Conservation (phyloP, 192 early-diverging fungal species). For the Gonapodya sp. region DNA sequence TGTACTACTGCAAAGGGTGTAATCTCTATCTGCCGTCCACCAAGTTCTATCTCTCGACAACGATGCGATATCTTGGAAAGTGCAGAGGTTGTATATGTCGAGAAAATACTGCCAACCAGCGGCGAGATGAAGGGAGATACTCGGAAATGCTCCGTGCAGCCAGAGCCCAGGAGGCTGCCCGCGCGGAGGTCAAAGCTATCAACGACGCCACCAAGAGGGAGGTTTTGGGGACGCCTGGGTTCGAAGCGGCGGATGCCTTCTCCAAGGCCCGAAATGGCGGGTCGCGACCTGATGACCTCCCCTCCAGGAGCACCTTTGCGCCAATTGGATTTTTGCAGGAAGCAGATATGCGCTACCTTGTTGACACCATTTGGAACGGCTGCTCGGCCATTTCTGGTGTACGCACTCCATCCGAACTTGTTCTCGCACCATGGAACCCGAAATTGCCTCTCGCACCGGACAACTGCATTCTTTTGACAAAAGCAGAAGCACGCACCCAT, state of each 20-base stretch:
- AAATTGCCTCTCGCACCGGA: constrained; percentile 33
- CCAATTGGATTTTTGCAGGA: constrained; percentile 42
- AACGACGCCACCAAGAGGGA: neutral
- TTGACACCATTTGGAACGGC: constrained; percentile 43
- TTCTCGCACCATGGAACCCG: constrained; percentile 39
- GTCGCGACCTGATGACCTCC: too few species aligned
- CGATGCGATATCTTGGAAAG: constrained; percentile 37
- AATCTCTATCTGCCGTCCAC: constrained; percentile 47
- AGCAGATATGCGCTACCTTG: constrained; percentile 40
- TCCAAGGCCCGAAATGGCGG: neutral
- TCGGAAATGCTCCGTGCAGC: constrained; percentile 33
- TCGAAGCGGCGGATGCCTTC: neutral
- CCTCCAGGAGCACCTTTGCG: neutral
- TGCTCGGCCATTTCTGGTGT: constrained; percentile 33
- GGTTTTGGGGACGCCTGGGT: neutral
- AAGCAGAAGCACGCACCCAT: constrained; percentile 41
- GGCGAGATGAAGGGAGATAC: constrained; percentile 41
- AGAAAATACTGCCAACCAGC: constrained; percentile 37
- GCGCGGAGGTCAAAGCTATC: neutral
- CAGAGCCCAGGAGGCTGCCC: constrained; percentile 27
- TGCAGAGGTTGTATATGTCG: constrained; percentile 39
- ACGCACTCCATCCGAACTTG: constrained; percentile 28
- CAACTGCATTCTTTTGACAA: constrained; percentile 47
- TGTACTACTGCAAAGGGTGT: constrained; percentile 51
- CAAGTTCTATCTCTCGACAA: constrained; percentile 50